Conservation (phyloP, 2,329 filamentous ascomycete genomes). For the Aspergillus sp. region DNA sequence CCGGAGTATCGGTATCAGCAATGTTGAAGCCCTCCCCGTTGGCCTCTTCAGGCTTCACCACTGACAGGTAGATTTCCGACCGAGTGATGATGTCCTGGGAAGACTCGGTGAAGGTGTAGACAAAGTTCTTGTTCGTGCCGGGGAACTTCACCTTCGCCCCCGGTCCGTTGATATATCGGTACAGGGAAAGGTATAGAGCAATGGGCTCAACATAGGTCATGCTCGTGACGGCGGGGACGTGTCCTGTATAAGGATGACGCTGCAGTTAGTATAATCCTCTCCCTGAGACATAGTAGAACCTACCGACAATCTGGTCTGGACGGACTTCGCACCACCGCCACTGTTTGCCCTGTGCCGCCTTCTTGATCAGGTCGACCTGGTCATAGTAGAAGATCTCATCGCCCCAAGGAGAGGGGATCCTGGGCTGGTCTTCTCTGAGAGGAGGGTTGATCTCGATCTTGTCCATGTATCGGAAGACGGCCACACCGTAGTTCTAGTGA, state of each 20-base stretch:
- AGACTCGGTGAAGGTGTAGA: conserved; percentile 36
- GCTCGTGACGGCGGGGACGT: conserved; percentile 46
- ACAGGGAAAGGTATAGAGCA: conserved; percentile 40
- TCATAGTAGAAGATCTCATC: conserved; percentile 50
- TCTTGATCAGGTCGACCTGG: conserved; percentile 44
- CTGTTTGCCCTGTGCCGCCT: conserved; percentile 36
- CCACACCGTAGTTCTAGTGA: conserved; percentile 27
- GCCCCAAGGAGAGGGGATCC: conserved; percentile 43
- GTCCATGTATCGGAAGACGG: conserved; percentile 25
- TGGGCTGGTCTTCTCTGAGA: conserved; percentile 39
- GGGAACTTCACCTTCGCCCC: conserved; percentile 39
- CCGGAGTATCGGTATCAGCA: conserved; percentile 21
- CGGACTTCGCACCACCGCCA: conserved; percentile 49
- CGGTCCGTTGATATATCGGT: conserved; percentile 37
- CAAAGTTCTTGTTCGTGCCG: conserved; percentile 35
- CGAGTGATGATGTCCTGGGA: conserved; percentile 33
- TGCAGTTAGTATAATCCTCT: neutral
- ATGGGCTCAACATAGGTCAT: conserved; percentile 46
- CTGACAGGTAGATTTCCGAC: conserved; percentile 26
- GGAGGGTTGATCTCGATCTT: conserved; percentile 33
- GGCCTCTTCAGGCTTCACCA: conserved; percentile 18
- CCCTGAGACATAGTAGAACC: neutral
- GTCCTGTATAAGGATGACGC: conserved; percentile 28
- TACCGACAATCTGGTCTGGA: conserved; percentile 43
- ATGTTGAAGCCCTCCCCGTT: conserved; percentile 26